Base-by-base conservation (phyloP, 2,329 filamentous ascomycete genomes). In the Dendrostoma leiphaemia region DNA sequence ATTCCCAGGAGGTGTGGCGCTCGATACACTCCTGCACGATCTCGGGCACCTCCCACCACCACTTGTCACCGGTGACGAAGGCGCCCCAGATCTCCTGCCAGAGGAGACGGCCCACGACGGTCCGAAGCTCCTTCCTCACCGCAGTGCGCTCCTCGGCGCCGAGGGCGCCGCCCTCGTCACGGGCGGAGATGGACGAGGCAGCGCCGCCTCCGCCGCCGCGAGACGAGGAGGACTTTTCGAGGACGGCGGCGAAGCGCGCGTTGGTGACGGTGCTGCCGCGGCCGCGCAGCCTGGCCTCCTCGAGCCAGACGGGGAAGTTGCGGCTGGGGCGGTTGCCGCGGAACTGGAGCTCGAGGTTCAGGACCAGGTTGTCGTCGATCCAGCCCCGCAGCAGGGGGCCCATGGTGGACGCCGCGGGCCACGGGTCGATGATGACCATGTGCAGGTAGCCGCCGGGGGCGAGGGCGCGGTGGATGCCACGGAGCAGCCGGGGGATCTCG, bases 11-110 rank as follows among this genome's bases (percentile, higher is more conserved):
- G 0, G 83, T 86, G 4, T 75, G 75, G 57, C 79, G 63, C 51
- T 75, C 67, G 15, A 75, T 63, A 56, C 83, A 86, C 64, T 86
- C 83, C 37, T 77, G 71, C 2, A 83, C 67, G 53, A 80, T 81
- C 1, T 67, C 72, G 12, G 71, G 66, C 29, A 84, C 78, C 38
- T 86, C 80, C 83, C 83, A 86, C 83, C 83, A 86, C 82, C 82
- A 85, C 40, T 64, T 69, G 6, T 74, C 66, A 0, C 73, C 74
- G 3, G 71, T 74, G 8, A 83, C 75, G 55, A 74, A 78, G 3
- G 64, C 62, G 0, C 83, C 82, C 83, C 83, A 86, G 12, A 82
- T 74, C 61, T 85, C 78, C 61, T 75, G 74, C 83, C 83, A 86
- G 17, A 86, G 68, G 71, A 81, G 76, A 32, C 81, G 74, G 0